These are phyloP conservation scores for Rhizophagus clarus DNA, from an alignment of 192 early-diverging fungal genomes.

Conservation along the genomic window DNA sequence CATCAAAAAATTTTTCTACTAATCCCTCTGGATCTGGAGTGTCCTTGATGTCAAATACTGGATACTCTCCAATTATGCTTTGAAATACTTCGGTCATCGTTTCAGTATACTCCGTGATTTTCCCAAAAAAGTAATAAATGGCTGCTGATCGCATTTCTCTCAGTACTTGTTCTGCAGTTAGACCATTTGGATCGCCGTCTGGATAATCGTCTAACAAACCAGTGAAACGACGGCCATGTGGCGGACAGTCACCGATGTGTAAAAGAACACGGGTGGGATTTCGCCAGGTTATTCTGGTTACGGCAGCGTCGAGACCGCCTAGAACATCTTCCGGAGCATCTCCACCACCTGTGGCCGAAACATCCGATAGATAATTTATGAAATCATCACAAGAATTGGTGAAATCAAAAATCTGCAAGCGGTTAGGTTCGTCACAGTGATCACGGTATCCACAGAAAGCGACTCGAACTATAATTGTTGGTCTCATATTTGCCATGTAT, in stretches of 20 bases:
- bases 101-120: conserved; percentile 25
- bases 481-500: conserved; percentile 4
- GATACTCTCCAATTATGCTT: too few species aligned
- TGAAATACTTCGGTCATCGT: not conserved
- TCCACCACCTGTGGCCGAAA: not conserved
- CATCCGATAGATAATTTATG: not conserved
- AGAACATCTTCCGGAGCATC: conserved; percentile 17
- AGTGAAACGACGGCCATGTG: conserved; percentile 25
- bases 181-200: conserved; percentile 29
- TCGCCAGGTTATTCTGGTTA: conserved; percentile 15
- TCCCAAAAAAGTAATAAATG: conserved; percentile 30
- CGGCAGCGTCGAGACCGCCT: conserved; percentile 28
- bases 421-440: not conserved
- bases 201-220: conserved; percentile 15
- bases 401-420: not conserved
- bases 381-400: not conserved
- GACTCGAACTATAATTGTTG: conserved; percentile 3
- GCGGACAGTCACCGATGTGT: conserved; percentile 27
- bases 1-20: too few species aligned
- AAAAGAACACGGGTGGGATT: conserved; percentile 14
- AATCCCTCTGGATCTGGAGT: too few species aligned
- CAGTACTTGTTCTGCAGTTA: conserved; percentile 31
- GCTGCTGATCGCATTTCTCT: conserved; percentile 1
- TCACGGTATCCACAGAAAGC: conserved; percentile 34
- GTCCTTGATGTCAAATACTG: too few species aligned